These are phyloP conservation scores for Ceratocystis harringtonii DNA, from an alignment of 2,329 filamentous ascomycete species.

Conservation along the genomic window DNA sequence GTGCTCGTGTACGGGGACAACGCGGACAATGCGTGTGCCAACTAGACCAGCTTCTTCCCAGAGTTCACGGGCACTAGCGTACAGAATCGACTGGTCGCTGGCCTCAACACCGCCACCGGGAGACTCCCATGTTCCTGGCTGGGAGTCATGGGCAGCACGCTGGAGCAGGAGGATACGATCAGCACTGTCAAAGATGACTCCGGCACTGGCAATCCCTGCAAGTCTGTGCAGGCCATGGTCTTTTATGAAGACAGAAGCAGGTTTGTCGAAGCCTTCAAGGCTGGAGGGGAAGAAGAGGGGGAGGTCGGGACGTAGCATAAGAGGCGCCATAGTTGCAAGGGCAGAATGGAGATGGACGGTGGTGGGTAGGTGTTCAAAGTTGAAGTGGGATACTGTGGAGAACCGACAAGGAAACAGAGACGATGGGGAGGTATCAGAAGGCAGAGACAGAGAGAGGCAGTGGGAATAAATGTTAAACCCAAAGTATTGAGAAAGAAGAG, in stretches of 20 bases:
- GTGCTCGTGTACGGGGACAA: conserved; percentile 22
- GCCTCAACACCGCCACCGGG: conserved; percentile 35
- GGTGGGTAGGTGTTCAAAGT: background rate
- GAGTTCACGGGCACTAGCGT: conserved; percentile 33
- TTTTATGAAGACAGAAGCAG: conserved; percentile 18
- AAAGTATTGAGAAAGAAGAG: background rate
- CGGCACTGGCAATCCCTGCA: conserved; percentile 24
- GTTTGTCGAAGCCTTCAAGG: conserved; percentile 18
- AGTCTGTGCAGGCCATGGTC: conserved; percentile 14
- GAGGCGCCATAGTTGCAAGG: conserved; percentile 13
- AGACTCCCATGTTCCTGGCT: conserved; percentile 34
- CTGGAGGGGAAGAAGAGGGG: conserved; percentile 17
- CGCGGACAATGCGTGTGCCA: conserved; percentile 22
- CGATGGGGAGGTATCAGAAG: background rate
- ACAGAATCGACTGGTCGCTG: conserved; percentile 29
- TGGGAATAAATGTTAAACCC: background rate
- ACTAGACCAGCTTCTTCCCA: conserved; percentile 33
- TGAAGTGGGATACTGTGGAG: background rate
- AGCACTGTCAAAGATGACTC: conserved; percentile 25
- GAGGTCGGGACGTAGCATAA: conserved; percentile 16
- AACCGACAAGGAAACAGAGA: background rate
- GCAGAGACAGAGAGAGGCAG: background rate
- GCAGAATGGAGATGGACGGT: background rate
- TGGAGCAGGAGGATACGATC: conserved; percentile 32
- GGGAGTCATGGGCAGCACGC: conserved; percentile 31